phyloP scores from a whole-genome alignment of 768 basidiomycete species.

The Fomitopsis pulvina region DNA sequence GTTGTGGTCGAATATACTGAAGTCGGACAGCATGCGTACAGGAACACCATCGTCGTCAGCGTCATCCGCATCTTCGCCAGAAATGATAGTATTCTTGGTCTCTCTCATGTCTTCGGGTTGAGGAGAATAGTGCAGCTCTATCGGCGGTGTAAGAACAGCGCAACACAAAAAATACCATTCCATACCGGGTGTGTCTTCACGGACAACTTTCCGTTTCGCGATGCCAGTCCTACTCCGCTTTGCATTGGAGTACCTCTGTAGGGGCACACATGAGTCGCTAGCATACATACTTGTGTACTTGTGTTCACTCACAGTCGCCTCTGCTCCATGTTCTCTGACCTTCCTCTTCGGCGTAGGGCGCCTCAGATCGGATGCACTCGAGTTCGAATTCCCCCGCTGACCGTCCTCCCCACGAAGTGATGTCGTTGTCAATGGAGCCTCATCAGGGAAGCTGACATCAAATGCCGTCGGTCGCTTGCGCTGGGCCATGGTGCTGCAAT shows the following conservation, averaged over 20 bases:
- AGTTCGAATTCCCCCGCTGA: constrained; percentile 2
- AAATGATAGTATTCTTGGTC: constrained; percentile 12
- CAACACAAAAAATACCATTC: not conserved
- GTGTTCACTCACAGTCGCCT: not conserved
- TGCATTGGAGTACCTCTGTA: not conserved
- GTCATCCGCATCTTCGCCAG: constrained; percentile 22
- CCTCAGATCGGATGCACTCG: not conserved
- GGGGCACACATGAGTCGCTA: not conserved
- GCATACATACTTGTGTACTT: not conserved
- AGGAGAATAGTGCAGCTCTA: constrained; percentile 1
- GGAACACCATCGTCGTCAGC: constrained; percentile 36
- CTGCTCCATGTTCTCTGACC: not conserved
- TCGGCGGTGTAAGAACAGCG: not conserved
- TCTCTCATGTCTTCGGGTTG: constrained; percentile 11
- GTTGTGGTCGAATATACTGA: constrained; percentile 52
- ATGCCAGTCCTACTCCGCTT: not conserved
- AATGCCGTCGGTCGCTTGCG: constrained; percentile 38
- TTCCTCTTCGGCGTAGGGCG: not conserved
- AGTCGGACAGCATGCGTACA: constrained; percentile 49
- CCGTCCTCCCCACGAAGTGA: not conserved
- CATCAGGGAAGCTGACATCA: constrained; percentile 46
- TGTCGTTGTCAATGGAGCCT: constrained; percentile 17
- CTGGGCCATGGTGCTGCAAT: constrained; percentile 5
- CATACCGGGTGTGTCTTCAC: not conserved
- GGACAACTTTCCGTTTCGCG: not conserved